These are phyloP conservation scores for Diversispora eburnea DNA, from an alignment of 192 early-diverging fungal species.

Conservation along the genomic window DNA sequence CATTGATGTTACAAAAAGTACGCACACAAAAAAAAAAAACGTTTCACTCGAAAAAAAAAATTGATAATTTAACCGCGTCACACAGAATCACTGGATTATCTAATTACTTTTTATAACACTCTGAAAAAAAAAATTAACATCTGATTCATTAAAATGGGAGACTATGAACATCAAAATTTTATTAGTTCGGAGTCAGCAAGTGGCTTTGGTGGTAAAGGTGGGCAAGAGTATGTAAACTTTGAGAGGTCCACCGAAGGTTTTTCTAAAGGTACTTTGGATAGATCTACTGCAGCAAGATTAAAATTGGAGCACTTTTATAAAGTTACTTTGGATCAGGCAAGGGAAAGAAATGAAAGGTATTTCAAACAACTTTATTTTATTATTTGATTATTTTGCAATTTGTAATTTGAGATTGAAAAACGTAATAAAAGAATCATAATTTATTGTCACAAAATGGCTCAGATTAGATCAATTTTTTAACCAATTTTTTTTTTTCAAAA, in stretches of 20 bases:
- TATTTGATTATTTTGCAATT: too few relatives aligned
- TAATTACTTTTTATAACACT: background rate
- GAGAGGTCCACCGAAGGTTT: conserved; percentile 73
- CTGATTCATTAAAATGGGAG: conserved; percentile 9
- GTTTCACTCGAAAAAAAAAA: too few relatives aligned
- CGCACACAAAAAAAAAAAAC: too few relatives aligned
- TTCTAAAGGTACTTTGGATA: conserved; percentile 76
- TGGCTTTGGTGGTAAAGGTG: conserved; percentile 15
- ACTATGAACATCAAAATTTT: conserved; percentile 11
- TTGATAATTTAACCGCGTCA: conserved; percentile 1
- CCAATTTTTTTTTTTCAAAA: too few relatives aligned
- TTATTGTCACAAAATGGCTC: too few relatives aligned
- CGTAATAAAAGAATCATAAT: too few relatives aligned
- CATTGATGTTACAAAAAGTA: too few relatives aligned
- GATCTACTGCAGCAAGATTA: conserved; percentile 84
- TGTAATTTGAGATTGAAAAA: too few relatives aligned
- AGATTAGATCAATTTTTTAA: too few relatives aligned
- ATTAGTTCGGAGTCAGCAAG: background rate
- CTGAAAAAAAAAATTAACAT: background rate
- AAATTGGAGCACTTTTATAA: conserved; percentile 94
- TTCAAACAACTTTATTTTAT: background rate
- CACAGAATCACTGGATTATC: conserved; percentile 11
- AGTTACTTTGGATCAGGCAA: conserved; percentile 80
- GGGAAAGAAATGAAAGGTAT: conserved; percentile 76
- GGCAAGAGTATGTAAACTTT: conserved; percentile 51